Evolutionary conservation across 2,329 filamentous ascomycete species (phyloP), one percentile per base, ranked within the genome.

Genomic region (Cercospora berteroae): DNA sequence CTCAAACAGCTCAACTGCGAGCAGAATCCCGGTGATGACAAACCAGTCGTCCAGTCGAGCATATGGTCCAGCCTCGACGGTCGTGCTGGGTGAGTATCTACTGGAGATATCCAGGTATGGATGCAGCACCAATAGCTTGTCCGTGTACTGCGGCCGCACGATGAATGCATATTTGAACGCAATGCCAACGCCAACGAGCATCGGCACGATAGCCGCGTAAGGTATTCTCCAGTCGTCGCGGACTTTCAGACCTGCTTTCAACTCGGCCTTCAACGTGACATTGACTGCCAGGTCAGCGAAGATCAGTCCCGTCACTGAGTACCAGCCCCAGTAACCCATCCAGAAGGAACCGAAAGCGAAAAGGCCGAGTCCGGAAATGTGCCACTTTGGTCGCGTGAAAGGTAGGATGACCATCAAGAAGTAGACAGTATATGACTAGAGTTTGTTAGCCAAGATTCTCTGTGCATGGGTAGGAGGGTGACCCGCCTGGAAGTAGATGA

Each of bases 321-420:
- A 76, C 74, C 74, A 77, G 20, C 75, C 75, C 75, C 75, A 77
- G 8, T 72, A 72, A 13, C 64, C 66, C 70, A 75, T 74, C 74
- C 75, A 77, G 66, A 75, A 77, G 0, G 72, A 73, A 5, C 74
- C 75, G 9, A 74, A n/a, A 2, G 69, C 73, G 60, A 77, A 77
- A 5, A 77, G 57, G 1, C 64, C 55, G 4, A 76, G 52, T 3
- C 69, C 71, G 65, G 79, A 78, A 3, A 81, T 71, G 44, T 81
- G 80, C 81, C 81, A 82, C 1, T 76, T 75, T 13, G 72, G 67
- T 12, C 81, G 76, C 1, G 80, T 82, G 72, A 77, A 81, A 4
- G 81, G 82, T 9, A 83, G 76, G 62, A 82, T 82, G 64, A 83
- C 73, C 81, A 83, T 83, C 4, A 80, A 76, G 74, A 83, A 82